Conservation (phyloP, 2,329 filamentous ascomycete genomes). For the Cercospora sp. region DNA sequence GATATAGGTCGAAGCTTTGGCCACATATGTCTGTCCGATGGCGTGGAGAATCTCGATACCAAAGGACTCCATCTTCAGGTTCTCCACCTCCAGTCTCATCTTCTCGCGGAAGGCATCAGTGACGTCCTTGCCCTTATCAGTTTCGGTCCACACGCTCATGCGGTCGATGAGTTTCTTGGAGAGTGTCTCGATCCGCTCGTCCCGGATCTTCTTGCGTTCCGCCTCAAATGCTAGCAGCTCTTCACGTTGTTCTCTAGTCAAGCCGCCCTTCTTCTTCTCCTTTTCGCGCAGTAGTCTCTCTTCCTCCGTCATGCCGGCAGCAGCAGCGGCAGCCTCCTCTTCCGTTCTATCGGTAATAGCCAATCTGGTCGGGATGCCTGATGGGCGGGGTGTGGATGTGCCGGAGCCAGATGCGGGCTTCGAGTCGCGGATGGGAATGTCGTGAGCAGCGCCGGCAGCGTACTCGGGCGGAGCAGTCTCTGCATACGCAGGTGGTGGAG, state of each 20-base stretch:
- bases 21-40: constrained; percentile 85
- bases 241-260: constrained; percentile 90
- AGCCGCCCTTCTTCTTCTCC: constrained; percentile 83
- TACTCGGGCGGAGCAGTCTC: constrained; percentile 17
- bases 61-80: constrained; percentile 99
- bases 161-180: constrained; percentile 83
- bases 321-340: constrained; percentile 67
- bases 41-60: constrained; percentile 94
- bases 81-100: constrained; percentile 91
- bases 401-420: constrained; percentile 39
- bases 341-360: constrained; percentile 87
- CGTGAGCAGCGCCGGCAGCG: constrained; percentile 23
- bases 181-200: constrained; percentile 86
- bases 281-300: constrained; percentile 76
- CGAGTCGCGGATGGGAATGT: constrained; percentile 31
- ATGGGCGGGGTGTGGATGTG: constrained; percentile 52
- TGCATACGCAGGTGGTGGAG: constrained; percentile 22
- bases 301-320: constrained; percentile 67
- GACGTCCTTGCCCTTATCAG: constrained; percentile 82
- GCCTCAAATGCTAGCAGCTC: constrained; percentile 85
- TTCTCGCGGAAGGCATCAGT: constrained; percentile 91
- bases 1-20: constrained; percentile 82
- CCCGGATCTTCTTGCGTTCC: constrained; percentile 78
- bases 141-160: constrained; percentile 94
- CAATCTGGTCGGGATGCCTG: constrained; percentile 72